Evolutionary conservation across 331 rosid genomes (phyloP), one percentile per base, ranked within the genome.

Genomic region (Erythrophleum ivorense): DNA sequence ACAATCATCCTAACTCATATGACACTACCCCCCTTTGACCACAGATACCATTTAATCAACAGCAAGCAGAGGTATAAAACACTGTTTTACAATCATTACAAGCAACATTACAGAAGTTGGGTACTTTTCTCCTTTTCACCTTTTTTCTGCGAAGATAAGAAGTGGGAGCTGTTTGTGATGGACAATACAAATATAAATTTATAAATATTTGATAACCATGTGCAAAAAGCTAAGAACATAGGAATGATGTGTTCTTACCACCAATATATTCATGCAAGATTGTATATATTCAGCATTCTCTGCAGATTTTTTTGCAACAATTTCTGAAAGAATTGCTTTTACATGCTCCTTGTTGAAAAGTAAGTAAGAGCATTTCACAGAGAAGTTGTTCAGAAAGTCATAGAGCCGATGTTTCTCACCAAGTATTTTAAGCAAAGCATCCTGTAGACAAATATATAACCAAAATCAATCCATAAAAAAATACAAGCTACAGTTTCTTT

Each of bases 301-400:
- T n/a, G 90, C 63, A 59, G 92, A 85, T 81, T 91, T 96, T 50
- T 85, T 88, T 33, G 57, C 75, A 76, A 78, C 58, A 72, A 80
- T 85, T 87, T 94, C 95, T 83, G 87, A 84, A 85, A 93, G 90
- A 89, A 92, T 71, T 75, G 86, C 95, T 83, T 90, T 90, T 71
- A 91, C 94, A 53, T 96, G 97, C 86, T 93, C 99, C 92, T 93
- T 96, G 90, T 92, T 89, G 95, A 96, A 96, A 76, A 96, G 94
- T 67, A 90, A 87, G 88, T 92, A 89, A 75, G 98, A 88, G 76
- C 97, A 92, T 83, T 94, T 94, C 79, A 96, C 85, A 24, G 91
- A 88, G 80, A 93, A 83, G 82, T 85, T 80, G 85, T 84, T 85
- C 82, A 94, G 90, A 78, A 96, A 96, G 45, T 96, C 98, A 84